Evolutionary conservation across 2,329 filamentous ascomycete species (phyloP).

Genomic region (Xylariaceae sp.): DNA sequence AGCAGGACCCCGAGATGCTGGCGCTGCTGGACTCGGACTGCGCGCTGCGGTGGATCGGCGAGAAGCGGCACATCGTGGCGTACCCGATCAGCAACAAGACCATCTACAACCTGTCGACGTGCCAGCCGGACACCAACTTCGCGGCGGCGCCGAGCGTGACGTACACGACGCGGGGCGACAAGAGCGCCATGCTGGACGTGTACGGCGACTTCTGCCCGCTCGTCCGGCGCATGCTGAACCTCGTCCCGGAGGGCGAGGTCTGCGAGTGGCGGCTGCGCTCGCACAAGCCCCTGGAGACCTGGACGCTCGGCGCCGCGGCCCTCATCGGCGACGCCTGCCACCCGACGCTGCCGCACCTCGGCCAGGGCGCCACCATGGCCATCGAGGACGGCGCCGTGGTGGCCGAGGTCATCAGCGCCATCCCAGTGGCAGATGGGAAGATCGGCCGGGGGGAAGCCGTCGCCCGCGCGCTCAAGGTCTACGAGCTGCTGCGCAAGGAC

Average conservation of each 20-base stretch:
- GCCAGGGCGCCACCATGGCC: constrained; percentile 71
- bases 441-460: constrained; percentile 47
- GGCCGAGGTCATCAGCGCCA: constrained; percentile 53
- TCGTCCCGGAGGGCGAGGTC: constrained; percentile 67
- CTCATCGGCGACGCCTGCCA: constrained; percentile 71
- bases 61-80: constrained; percentile 76
- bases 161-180: constrained; percentile 68
- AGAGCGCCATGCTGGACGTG: constrained; percentile 65
- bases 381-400: constrained; percentile 70
- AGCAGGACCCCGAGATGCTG: constrained; percentile 68
- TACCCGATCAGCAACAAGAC: constrained; percentile 73
- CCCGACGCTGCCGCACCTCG: constrained; percentile 70
- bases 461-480: constrained; percentile 57
- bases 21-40: constrained; percentile 70
- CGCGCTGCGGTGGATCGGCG: constrained; percentile 78
- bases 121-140: constrained; percentile 67
- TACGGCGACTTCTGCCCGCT: constrained; percentile 66
- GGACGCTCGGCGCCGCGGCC: constrained; percentile 62
- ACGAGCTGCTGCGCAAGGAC: constrained; percentile 62
- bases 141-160: constrained; percentile 62
- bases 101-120: constrained; percentile 68
- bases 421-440: constrained; percentile 4
- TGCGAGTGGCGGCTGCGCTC: constrained; percentile 69
- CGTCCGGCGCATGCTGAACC: constrained; percentile 62
- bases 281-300: constrained; percentile 61